A percentile compares a stretch with the other conserved stretches of the same genome.
Evolutionary conservation across 306 rosid genomes (phyloP).

Genomic region (Herpetospermum pedunculosum): DNA sequence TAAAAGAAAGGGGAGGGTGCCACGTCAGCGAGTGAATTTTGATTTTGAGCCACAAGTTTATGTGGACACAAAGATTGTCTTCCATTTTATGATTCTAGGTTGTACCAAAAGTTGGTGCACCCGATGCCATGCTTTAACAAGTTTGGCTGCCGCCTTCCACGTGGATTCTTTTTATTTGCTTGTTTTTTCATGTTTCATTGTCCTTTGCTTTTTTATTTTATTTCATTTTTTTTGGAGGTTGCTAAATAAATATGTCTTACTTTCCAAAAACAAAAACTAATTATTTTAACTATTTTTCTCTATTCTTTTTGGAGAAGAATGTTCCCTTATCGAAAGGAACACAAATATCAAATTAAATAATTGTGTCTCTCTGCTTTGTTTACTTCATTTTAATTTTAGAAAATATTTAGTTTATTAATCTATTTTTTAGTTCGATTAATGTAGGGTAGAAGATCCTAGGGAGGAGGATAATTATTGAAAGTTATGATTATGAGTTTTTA

Average conservation of each 20-base stretch:
- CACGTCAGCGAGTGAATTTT: slow-evolving; percentile 39
- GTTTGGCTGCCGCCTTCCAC: background rate
- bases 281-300: background rate
- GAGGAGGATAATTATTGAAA: too few species aligned
- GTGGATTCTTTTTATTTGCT: background rate
- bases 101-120: slow-evolving; percentile 12
- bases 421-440: too few species aligned
- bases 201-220: background rate
- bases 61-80: slow-evolving; percentile 54
- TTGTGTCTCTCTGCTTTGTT: too few species aligned
- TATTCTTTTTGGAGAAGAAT: background rate
- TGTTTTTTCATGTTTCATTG: too few species aligned
- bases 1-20: slow-evolving; percentile 36
- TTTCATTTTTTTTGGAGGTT: background rate
- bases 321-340: background rate
- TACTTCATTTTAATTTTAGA: too few species aligned
- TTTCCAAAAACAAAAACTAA: background rate
- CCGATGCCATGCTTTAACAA: background rate
- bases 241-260: background rate
- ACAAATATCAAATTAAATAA: too few species aligned
- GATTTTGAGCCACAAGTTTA: slow-evolving; percentile 73
- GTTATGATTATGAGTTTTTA: too few species aligned
- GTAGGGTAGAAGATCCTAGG: too few species aligned
- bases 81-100: slow-evolving; percentile 18
- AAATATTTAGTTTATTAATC: too few species aligned